Percentiles rank a stretch among this genome's conserved stretches.
phyloP scores from a whole-genome alignment of 139 green algal species.

The Asterochloris erici region DNA sequence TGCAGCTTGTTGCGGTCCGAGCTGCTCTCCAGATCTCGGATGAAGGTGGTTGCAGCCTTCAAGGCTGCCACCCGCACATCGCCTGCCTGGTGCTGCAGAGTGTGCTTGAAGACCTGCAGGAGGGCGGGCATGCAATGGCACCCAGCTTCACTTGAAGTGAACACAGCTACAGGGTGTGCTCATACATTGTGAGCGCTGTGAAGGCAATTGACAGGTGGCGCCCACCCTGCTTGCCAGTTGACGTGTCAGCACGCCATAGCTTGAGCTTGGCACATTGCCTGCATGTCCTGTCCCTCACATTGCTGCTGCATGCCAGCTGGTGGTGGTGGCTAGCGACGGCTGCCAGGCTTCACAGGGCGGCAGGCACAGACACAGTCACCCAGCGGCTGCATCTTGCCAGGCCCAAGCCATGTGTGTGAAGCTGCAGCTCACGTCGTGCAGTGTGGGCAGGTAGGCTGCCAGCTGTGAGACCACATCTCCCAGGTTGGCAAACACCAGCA shows the following conservation, averaged over 20 bases:
- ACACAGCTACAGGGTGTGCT: too few species aligned
- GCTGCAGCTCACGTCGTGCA: constrained; percentile 2
- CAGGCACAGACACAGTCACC: background rate
- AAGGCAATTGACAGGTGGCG: too few species aligned
- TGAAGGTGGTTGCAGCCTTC: constrained; percentile 50
- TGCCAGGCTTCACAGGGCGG: too few species aligned
- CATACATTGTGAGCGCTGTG: too few species aligned
- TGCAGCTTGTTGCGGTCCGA: constrained; percentile 74
- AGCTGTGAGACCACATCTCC: constrained; percentile 57
- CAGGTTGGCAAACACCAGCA: constrained; percentile 76
- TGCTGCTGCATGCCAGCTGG: too few species aligned
- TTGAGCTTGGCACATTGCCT: too few species aligned
- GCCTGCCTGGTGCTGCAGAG: background rate
- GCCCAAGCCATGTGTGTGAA: background rate
- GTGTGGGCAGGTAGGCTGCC: constrained; percentile 36
- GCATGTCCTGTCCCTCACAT: too few species aligned
- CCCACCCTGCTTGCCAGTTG: too few species aligned
- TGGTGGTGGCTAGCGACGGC: too few species aligned
- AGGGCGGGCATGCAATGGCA: background rate
- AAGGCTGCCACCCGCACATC: constrained; percentile 11
- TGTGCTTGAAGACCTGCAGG: background rate
- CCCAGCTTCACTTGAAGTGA: too few species aligned
- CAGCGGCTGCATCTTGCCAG: background rate
- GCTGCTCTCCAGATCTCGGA: constrained; percentile 65
- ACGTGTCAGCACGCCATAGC: too few species aligned